Base-by-base conservation (phyloP, 208 protist genomes). In the Porcisia deanei region DNA sequence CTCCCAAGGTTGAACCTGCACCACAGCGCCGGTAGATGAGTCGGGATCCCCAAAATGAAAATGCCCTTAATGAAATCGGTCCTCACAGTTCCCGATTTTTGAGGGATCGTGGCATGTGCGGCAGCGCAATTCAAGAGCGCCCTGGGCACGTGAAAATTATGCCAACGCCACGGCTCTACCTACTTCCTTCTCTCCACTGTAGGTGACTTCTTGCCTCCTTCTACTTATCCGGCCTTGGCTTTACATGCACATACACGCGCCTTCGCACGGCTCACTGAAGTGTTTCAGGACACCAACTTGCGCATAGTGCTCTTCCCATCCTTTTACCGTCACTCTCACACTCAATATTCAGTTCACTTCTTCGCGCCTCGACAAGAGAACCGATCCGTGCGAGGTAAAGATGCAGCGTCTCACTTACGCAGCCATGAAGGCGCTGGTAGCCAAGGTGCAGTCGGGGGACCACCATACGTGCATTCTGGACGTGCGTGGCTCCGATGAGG, bases 341-440 rank as follows among this genome's bases (percentile, higher is more conserved):
- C 22, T n/a, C 8, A 34, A 22, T 22, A 30, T 67, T 67, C 22
- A n/a, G 20, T 49, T 12, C 9, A 25, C 47, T 49, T 20, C 47
- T 47, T 39, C n/a, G 30, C 20, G n/a, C 39, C 25, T 37, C 37
- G 9, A 57, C 47, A 30, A 37, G 39, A 9, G 10, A 9, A 57
- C 25, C 30, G 25, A 54, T 45, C 55, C 49, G n/a, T 65, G 66
- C 12, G 5, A 4, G 5, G 7, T 30, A 45, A 59, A 54, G 49
- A 89, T 92, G 86, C 88, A 87, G 63, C 77, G 79, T 60, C 79
- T 93, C 37, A 85, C 80, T 43, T 91, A 88, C 80, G 77, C 73
- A n/a, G 67, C 73, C 30, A 88, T 95, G 86, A 82, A 86, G 71
- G 83, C 84, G 60, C 71, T 95, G 66, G 77, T 89, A n/a, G 45